These are phyloP conservation scores for Citrus glauca DNA, from an alignment of 345 rosid species.

Conservation along the genomic window DNA sequence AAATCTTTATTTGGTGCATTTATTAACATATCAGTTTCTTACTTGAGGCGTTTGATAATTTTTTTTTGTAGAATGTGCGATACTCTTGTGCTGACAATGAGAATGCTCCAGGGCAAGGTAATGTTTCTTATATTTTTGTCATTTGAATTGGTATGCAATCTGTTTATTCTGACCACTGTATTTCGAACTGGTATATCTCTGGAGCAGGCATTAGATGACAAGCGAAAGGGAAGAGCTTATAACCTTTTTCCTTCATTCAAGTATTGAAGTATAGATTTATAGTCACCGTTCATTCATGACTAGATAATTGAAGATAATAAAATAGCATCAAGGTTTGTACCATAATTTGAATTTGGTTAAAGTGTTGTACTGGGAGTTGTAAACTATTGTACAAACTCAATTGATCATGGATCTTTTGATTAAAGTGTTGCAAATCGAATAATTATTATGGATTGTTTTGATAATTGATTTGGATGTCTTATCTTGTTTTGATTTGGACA, in stretches of 20 bases:
- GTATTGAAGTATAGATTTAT: not conserved
- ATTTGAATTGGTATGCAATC: not conserved
- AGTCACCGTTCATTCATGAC: not conserved
- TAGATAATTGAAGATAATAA: not conserved
- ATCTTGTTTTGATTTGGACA: too few relatives aligned
- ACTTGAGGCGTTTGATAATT: not conserved
- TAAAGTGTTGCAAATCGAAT: too few relatives aligned
- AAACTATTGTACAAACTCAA: too few relatives aligned
- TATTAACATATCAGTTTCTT: not conserved
- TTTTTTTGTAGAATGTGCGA: not conserved
- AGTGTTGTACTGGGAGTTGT: too few relatives aligned
- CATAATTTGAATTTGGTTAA: not conserved
- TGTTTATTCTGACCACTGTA: not conserved
- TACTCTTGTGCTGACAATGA: not conserved
- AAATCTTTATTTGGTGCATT: not conserved
- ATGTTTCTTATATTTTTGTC: not conserved
- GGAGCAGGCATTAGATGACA: slow-evolving; percentile 70
- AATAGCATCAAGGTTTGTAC: not conserved
- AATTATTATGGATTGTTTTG: too few relatives aligned
- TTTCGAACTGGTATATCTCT: not conserved
- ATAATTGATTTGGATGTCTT: too few relatives aligned
- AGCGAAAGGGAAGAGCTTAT: slow-evolving; percentile 69
- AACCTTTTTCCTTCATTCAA: not conserved
- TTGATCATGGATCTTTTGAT: too few relatives aligned
- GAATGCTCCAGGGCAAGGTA: not conserved